Evolutionary conservation across 108 stramenopile species (phyloP).

Genomic region (Epipyxis sp.): DNA sequence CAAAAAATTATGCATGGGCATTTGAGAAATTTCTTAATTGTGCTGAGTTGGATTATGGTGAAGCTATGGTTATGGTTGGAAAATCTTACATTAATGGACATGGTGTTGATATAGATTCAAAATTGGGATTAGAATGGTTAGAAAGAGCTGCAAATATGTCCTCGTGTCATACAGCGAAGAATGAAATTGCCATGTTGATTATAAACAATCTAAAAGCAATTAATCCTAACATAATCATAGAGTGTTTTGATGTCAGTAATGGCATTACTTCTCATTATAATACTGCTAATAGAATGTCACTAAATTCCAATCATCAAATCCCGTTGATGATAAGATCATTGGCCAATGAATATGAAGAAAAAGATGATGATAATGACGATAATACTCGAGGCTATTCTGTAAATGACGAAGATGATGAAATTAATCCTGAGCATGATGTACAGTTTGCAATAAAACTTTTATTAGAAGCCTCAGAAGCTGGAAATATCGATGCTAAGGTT

Average conservation of each 20-base stretch:
- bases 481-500: neutral
- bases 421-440: neutral
- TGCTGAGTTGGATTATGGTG: neutral
- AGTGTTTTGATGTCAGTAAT: no score
- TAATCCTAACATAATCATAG: neutral
- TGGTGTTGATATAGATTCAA: neutral
- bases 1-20: neutral
- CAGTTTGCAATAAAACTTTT: neutral
- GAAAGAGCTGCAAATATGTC: neutral
- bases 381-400: neutral
- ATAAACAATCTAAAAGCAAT: neutral
- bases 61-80: neutral
- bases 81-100: neutral
- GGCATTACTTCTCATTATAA: neutral
- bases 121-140: neutral
- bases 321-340: neutral
- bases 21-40: constrained; percentile 4
- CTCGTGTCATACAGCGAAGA: neutral
- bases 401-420: neutral
- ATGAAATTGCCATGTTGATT: neutral
- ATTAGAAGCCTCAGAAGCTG: neutral
- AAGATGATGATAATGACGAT: neutral
- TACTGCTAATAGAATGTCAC: neutral
- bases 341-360: neutral
- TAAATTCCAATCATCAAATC: no score